These are phyloP conservation scores for Hibiscus tridactylites DNA, from an alignment of 345 rosid genomes.

Conservation along the genomic window DNA sequence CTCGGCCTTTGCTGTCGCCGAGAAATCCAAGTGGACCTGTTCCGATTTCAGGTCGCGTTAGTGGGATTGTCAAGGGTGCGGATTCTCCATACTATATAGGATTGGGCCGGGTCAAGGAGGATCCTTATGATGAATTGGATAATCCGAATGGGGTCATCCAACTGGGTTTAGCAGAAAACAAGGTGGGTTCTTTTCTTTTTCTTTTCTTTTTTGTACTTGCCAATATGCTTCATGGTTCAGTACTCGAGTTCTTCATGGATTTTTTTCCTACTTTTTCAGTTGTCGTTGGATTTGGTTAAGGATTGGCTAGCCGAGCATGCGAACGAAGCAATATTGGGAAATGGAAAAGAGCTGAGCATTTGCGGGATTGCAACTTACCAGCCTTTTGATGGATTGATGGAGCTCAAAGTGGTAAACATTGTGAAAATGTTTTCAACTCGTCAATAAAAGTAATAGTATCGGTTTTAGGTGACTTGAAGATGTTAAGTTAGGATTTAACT, in stretches of 20 bases:
- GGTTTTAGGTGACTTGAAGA: not conserved
- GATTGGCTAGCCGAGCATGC: conserved; percentile 57
- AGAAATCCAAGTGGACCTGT: conserved; percentile 54
- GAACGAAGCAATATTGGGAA: conserved; percentile 36
- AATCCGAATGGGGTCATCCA: conserved; percentile 76
- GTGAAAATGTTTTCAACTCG: not conserved
- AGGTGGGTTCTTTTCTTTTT: conserved; percentile 20
- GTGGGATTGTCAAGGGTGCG: conserved; percentile 35
- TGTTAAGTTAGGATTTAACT: not conserved
- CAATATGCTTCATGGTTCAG: not conserved
- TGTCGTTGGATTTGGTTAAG: conserved; percentile 45
- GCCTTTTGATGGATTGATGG: conserved; percentile 62
- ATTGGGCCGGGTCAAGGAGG: conserved; percentile 47
- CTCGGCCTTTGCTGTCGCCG: conserved; percentile 62
- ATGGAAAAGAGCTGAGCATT: conserved; percentile 31
- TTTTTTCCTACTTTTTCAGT: conserved; percentile 17
- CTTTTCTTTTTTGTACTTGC: not conserved
- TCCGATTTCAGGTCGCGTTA: conserved; percentile 46
- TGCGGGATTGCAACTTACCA: conserved; percentile 60
- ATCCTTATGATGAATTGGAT: conserved; percentile 50
- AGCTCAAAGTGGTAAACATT: conserved; percentile 59
- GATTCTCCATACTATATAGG: conserved; percentile 52
- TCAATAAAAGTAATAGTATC: not conserved
- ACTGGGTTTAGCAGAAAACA: conserved; percentile 65
- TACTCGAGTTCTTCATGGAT: not conserved